phyloP scores from a whole-genome alignment of 192 early-diverging fungal species.

The Podila epicladia region DNA sequence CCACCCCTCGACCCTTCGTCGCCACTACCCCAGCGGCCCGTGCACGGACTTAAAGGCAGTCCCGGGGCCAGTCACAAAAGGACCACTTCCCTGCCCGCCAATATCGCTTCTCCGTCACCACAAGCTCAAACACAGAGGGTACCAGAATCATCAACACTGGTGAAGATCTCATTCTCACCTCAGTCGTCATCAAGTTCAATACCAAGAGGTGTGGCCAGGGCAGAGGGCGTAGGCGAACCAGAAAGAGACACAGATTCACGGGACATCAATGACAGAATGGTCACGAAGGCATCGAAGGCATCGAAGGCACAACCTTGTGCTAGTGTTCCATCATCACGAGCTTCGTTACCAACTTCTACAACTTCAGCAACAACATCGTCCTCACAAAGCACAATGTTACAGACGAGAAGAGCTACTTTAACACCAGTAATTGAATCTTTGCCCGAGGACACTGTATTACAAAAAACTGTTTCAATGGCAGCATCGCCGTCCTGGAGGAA shows the following conservation, averaged over 20 bases:
- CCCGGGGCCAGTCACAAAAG: constrained; percentile 31
- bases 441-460: constrained; percentile 1
- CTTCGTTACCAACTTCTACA: neutral
- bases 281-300: neutral
- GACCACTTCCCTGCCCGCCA: constrained; percentile 24
- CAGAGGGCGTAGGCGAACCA: too few relatives aligned
- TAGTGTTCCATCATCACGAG: neutral
- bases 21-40: neutral
- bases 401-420: constrained; percentile 1
- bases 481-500: too few relatives aligned
- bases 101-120: neutral
- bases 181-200: too few relatives aligned
- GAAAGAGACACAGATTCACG: too few relatives aligned
- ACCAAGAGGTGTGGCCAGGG: too few relatives aligned
- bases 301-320: neutral
- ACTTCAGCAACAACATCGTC: neutral
- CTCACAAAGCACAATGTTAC: constrained; percentile 1
- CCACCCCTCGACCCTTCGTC: neutral
- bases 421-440: constrained; percentile 19
- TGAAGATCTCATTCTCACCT: too few relatives aligned
- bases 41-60: constrained; percentile 6
- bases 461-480: neutral
- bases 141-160: neutral
- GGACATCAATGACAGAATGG: constrained; percentile 1
- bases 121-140: neutral